Evolutionary conservation across 1,139 yeast species (phyloP).

Genomic region (Pneumocystis sp.): DNA sequence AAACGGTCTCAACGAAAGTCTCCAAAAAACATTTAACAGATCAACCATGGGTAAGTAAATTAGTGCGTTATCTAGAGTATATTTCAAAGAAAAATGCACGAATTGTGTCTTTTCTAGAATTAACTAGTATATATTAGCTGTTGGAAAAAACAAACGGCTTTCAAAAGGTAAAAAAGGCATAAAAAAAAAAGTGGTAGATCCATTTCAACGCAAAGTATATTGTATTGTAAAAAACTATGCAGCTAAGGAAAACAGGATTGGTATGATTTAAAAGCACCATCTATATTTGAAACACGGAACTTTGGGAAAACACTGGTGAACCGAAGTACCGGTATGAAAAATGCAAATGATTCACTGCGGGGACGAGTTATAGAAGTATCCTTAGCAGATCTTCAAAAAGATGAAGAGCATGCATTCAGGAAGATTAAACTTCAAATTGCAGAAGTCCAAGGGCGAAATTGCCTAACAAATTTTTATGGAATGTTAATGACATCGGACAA

Average conservation of each 20-base stretch:
- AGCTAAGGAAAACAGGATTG: conserved; percentile 25
- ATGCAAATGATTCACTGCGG: conserved; percentile 81
- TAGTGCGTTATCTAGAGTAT: neutral
- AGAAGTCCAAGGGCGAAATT: conserved; percentile 85
- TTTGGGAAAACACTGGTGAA: conserved; percentile 90
- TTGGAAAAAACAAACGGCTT: conserved; percentile 93
- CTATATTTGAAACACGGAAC: conserved; percentile 84
- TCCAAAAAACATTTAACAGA: neutral
- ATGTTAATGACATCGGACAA: conserved; percentile 83
- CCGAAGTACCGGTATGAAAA: conserved; percentile 86
- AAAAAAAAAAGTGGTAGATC: conserved; percentile 92
- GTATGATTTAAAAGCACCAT: conserved; percentile 90
- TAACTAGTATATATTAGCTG: conserved; percentile 40
- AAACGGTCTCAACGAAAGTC: neutral
- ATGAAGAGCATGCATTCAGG: conserved; percentile 86
- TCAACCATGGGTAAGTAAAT: neutral
- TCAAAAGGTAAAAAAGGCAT: conserved; percentile 92
- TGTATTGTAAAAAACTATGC: neutral
- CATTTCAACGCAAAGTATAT: conserved; percentile 76
- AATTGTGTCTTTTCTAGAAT: neutral
- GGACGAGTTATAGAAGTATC: conserved; percentile 82
- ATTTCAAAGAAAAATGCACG: neutral
- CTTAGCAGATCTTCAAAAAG: conserved; percentile 80
- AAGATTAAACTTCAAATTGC: conserved; percentile 80
- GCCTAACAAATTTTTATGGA: conserved; percentile 91